Base-by-base conservation (phyloP, 768 basidiomycete species). In the Xerocomus spinulosus region DNA sequence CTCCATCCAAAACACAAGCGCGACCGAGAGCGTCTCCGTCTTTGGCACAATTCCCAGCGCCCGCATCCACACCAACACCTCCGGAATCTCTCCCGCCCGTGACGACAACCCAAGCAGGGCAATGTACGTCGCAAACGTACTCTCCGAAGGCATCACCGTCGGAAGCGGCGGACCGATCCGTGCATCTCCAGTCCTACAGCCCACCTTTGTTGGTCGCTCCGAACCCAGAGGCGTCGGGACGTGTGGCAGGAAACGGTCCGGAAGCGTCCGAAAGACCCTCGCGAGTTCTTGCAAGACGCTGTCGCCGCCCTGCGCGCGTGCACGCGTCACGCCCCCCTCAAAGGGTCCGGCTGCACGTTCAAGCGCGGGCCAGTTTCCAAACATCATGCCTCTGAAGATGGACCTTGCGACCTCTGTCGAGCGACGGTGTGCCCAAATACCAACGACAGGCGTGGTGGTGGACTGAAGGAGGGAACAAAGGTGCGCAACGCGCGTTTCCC, bases 31-130 rank as follows among this genome's bases (percentile, higher is more conserved):
- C 14, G 84, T 83, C 33, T 71, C 65, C 23, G 58, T 63, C n/a
- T 71, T 69, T 2, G 88, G 87, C 35, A 42, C 32, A 10, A 91
- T 67, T 0, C 63, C 63, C 32, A 89, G 55, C 14, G 70, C 71
- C 7, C 76, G 74, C 87, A 89, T 90, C 87, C 91, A 91, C 17
- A 78, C 79, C 1, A 92, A 63, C 12, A 72, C 71, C 12, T 77
- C 71, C 0, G 88, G 83, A 24, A 92, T 82, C 63, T 90, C 85
- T 0, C 66, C 58, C 9, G 77, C 71, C 2, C 71, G 70, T 2
- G 69, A 67, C 12, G 71, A 70, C 4, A 76, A 61, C 1, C 81
- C 83, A 7, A 89, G 72, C 4, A 89, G 69, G 42, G 73, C 57
- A n/a, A 90, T 71, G 49, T 85, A 83, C 12, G 79, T 61, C 21